phyloP scores from a whole-genome alignment of 2,329 filamentous ascomycete genomes.

The Periconia digitata region DNA sequence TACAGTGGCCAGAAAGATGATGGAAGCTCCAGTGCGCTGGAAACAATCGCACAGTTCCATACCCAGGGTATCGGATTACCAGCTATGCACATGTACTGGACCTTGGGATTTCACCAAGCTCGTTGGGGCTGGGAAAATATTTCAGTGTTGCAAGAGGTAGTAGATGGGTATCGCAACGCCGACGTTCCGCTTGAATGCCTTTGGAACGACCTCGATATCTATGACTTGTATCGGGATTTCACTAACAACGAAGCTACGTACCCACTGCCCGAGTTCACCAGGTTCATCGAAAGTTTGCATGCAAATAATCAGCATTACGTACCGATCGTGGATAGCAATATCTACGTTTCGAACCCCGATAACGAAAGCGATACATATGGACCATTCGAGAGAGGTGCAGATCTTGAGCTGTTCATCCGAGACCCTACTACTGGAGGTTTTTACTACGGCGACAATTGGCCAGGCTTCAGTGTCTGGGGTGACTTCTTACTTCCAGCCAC shows the following conservation, averaged over 20 bases:
- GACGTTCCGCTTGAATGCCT: conserved; percentile 52
- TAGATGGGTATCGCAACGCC: conserved; percentile 55
- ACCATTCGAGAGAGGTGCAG: conserved; percentile 50
- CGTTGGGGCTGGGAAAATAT: conserved; percentile 69
- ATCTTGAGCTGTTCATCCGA: conserved; percentile 50
- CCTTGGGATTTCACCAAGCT: conserved; percentile 78
- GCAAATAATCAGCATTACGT: conserved; percentile 57
- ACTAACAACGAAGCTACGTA: conserved; percentile 55
- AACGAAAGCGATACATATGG: conserved; percentile 60
- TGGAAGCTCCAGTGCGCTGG: conserved; percentile 59
- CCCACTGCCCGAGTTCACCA: conserved; percentile 48
- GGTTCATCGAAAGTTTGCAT: conserved; percentile 54
- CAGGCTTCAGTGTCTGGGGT: conserved; percentile 59
- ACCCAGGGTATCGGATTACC: conserved; percentile 66
- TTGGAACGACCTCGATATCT: conserved; percentile 44
- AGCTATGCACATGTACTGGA: conserved; percentile 74
- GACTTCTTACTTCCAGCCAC: conserved; percentile 62
- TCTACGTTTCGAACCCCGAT: conserved; percentile 69
- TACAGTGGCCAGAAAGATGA: conserved; percentile 68
- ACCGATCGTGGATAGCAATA: conserved; percentile 61
- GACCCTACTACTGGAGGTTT: conserved; percentile 52
- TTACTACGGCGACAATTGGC: conserved; percentile 56
- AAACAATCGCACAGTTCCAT: conserved; percentile 58
- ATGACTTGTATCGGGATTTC: conserved; percentile 56
- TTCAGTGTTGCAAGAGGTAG: conserved; percentile 34